Base-by-base conservation (phyloP, 768 basidiomycete genomes). In the Ramaria sp. region DNA sequence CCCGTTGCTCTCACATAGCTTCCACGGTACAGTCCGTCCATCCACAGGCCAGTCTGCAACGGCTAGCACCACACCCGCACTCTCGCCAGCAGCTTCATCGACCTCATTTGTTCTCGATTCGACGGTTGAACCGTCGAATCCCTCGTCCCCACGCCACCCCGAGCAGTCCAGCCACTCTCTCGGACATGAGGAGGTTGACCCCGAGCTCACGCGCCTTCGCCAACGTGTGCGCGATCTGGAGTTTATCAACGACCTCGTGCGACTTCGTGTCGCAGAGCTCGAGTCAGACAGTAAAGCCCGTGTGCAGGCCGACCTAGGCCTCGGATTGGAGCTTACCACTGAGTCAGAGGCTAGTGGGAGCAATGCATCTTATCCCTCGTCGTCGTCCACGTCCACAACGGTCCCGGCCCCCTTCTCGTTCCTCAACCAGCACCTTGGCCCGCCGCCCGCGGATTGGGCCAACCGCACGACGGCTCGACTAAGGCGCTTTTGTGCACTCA, bases 401-500 rank as follows among this genome's bases (percentile, higher is more conserved):
- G n/a, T 4, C 17, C n/a, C 51, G 66, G 11, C 64, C 69, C n/a
- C 68, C 70, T 3, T 62, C 68, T 4, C 66, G 67, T 11, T 39
- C 59, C 13, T 67, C 74, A 0, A 71, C 71, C 1, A 73, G 76
- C 10, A 65, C 71, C 9, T 72, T 75, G 24, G 37, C 12, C 63
- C 78, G 15, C 58, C 65, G 4, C 62, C 73, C 19, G 83, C 86
- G 71, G 75, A 81, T 2, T 91, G 89, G 89, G 78, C 77, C 49
- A 73, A 75, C 9, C 84, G 89, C 58, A 91, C 87, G 0, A 83
- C 87, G 20, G 79, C 84, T 5, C 85, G 90, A 38, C 72, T 75
- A 61, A 80, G 80, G 54, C 73, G 80, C 45, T 86, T 83, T 70
- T 92, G 89, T 67, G 86, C 88, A 3, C 73, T 88, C 31, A 91